Evolutionary conservation across 768 basidiomycete species (phyloP).

Genomic region (Lactarius hengduanensis): DNA sequence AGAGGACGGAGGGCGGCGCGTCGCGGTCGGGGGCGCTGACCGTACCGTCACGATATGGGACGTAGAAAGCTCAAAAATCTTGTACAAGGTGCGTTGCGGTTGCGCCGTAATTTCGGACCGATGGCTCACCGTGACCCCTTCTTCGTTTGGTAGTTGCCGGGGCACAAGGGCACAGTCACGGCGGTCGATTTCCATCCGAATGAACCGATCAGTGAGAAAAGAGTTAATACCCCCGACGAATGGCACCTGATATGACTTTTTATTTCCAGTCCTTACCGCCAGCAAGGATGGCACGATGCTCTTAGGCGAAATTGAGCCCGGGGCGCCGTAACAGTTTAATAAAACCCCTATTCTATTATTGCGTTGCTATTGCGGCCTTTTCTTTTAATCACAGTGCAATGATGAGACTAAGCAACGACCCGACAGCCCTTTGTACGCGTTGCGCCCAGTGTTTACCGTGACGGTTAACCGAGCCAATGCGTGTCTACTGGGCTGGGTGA

Average conservation of each 20-base stretch:
- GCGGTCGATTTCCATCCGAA: conserved; percentile 96
- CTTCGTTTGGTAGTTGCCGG: conserved; percentile 62
- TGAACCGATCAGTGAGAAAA: conserved; percentile 83
- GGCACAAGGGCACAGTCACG: conserved; percentile 95
- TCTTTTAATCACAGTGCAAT: conserved; percentile 22
- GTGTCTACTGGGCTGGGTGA: conserved; percentile 22
- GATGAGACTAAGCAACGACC: conserved; percentile 27
- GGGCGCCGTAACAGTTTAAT: conserved; percentile 30
- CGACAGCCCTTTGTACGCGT: conserved; percentile 17
- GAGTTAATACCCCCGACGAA: conserved; percentile 23
- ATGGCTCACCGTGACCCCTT: neutral
- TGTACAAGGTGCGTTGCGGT: conserved; percentile 65
- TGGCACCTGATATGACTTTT: conserved; percentile 6
- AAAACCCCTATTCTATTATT: conserved; percentile 3
- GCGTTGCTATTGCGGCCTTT: neutral
- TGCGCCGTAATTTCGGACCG: conserved; percentile 12
- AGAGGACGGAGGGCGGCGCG: conserved; percentile 76
- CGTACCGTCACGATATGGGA: conserved; percentile 87
- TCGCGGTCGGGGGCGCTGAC: conserved; percentile 89
- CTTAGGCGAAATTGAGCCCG: conserved; percentile 84
- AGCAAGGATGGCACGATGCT: conserved; percentile 94
- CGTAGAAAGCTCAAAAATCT: conserved; percentile 67
- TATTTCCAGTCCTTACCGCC: conserved; percentile 70
- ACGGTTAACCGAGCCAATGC: conserved; percentile 21
- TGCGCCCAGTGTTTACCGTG: conserved; percentile 21